Base-by-base conservation (phyloP, 495 filamentous ascomycete species). In the Penicillium verhagenii region DNA sequence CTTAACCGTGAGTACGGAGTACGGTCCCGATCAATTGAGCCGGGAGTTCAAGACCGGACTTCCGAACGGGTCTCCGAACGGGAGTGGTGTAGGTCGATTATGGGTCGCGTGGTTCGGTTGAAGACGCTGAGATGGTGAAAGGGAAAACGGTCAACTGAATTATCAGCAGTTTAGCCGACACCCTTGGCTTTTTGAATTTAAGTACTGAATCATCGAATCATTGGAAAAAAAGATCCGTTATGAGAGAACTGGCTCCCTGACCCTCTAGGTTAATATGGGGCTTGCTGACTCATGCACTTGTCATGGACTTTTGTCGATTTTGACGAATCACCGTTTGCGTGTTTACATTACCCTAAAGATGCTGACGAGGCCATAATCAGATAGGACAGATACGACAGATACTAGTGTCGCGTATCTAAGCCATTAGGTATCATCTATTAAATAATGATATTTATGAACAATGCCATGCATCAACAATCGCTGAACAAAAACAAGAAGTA, bases 261-360 rank as follows among this genome's bases (percentile, higher is more conserved):
- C n/a, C n/a, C n/a, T n/a, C n/a, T n/a, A n/a, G n/a, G n/a, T n/a
- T n/a, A n/a, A n/a, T n/a, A n/a, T n/a, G 29, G 13, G 47, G 11
- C 10, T 21, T 46, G 61, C 56, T 65, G 62, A 65, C 38, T 65
- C 56, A 65, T 56, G 59, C 14, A 6, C 11, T 29, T 64, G 48
- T 64, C 61, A 64, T 58, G 24, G 50, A 57, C 46, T 33, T 43
- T 31, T 10, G n/a, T n/a, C 3, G 29, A 44, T 38, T 23, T 8
- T 16, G 13, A 18, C 50, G 50, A 52, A 43, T 45, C 44, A 35
- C 23, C 57, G 28, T 29, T 35, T 43, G 33, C 42, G 25, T 16
- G 42, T 47, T 52, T 39, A 26, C 28, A 43, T 43, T 43, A 5
- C 2, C 40, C 24, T 4, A 4, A 29, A 8, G 7, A 7, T 9